Evolutionary conservation across 2,329 filamentous ascomycete genomes (phyloP), one percentile per base, ranked within the genome.

Genomic region (Fusarium albosuccineum): DNA sequence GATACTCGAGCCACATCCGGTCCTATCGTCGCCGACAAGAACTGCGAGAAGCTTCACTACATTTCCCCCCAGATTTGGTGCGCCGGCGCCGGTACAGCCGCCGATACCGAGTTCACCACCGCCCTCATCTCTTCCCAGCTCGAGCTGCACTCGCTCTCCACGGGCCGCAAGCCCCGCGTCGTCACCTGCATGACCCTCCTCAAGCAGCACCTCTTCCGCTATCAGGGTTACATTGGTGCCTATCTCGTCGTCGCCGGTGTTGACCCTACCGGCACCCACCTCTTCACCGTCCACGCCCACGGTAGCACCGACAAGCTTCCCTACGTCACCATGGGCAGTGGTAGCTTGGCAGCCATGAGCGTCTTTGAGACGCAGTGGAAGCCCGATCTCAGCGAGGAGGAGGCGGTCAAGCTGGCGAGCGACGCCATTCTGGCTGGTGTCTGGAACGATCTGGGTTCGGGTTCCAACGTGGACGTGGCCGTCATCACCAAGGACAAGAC

Each of bases 31-130:
- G 97, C 97, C 82, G 96, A 99, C 89, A 99, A 99, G 93, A 99
- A 99, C 88, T 98, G 96, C 86, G 95, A 99, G 85, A 99, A 99
- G 86, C 90, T 99, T 70, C 96, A 99, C 85, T 99, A 97, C 86
- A 99, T 99, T 80, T 87, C 96, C 42, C 95, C 96, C 62, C 94
- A 97, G 82, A 99, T 99, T 82, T 99, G 96, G 96, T 99, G 96
- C 82, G 96, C 96, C 9, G 96, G 96, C 73, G 97, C 96, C 72
- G 96, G 97, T 81, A 99, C 96, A 52, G 96, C 96, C 66, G 96
- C 96, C 75, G 96, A 99, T 81, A 98, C 95, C 71, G 96, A 99
- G 85, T 99, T 99, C 86, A 99, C 96, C 73, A 99, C 96, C 62
- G 92, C 95, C 78, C 90, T 99, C 81, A 97, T 98, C 85, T 97